Base-by-base conservation (phyloP, 2,329 filamentous ascomycete species). In the Geosmithia putterillii region DNA sequence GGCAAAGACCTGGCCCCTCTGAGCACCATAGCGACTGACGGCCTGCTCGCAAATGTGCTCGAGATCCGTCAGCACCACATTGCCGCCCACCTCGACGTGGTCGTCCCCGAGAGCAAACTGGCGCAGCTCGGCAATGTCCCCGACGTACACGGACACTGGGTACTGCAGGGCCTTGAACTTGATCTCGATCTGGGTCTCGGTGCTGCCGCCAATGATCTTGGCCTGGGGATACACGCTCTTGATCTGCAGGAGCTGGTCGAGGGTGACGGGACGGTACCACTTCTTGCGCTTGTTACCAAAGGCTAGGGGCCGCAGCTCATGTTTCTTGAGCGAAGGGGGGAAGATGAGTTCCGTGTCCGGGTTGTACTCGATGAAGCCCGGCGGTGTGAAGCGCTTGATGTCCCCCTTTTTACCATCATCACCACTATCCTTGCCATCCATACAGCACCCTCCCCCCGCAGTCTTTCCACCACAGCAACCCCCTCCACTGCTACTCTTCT, bases 121-220 rank as follows among this genome's bases (percentile, higher is more conserved):
- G 12, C 87, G 74, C 45, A 98, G 66, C 62, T 96, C 92, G 1
- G 86, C 70, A 46, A 98, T 95, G 54, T 98, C 92, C 10, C 90
- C 89, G 9, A 96, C 85, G 51, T 83, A 96, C 0, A 98, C 85
- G 0, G 89, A 95, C 1, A 86, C 79, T 4, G 83, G 82, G 57
- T 96, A 96, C 53, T 88, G 76, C 70, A 95, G 77, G 1, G 83
- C 87, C 66, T 96, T 96, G 74, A 98, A 96, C 63, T 95, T 95
- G 65, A 94, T 85, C 64, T 98, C 92, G 47, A 98, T 96, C 62
- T 96, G 92, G 0, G 90, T 96, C 62, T 98, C 92, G 2, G 89
- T 94, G 58, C 88, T 95, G 47, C 92, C 92, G 41, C 88, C 90
- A 47, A 98, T 95, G 47, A 98, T 79, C 62, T 96, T 98, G 4